Conservation (phyloP, 768 basidiomycete species). For the Suillus discolor region DNA sequence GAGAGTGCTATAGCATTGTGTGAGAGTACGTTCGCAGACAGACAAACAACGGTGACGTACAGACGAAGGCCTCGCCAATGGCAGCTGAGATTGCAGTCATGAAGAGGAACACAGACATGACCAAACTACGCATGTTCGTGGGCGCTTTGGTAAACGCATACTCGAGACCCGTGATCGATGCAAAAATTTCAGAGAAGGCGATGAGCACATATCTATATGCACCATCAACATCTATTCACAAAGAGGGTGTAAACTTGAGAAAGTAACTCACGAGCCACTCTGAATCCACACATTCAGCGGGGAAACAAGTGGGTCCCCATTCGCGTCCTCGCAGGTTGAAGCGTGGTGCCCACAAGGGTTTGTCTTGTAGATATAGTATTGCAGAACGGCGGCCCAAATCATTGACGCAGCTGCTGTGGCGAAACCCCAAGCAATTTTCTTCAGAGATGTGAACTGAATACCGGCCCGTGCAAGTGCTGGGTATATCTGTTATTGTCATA, state of each 20-base stretch:
- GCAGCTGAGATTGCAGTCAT: constrained; percentile 61
- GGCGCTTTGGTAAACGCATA: constrained; percentile 92
- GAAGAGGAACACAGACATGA: constrained; percentile 72
- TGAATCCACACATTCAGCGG: constrained; percentile 81
- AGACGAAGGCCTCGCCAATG: constrained; percentile 71
- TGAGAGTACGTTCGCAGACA: not conserved
- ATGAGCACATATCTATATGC: constrained; percentile 58
- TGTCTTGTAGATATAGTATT: constrained; percentile 75
- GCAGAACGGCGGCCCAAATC: constrained; percentile 72
- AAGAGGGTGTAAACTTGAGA: not conserved
- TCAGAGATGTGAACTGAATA: constrained; percentile 59
- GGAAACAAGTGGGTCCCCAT: constrained; percentile 57
- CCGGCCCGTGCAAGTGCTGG: constrained; percentile 54
- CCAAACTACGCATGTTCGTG: constrained; percentile 83
- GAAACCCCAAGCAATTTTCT: constrained; percentile 62
- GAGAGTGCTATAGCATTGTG: constrained; percentile 49
- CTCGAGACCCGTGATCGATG: constrained; percentile 81
- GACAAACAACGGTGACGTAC: constrained; percentile 41
- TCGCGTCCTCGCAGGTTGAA: constrained; percentile 48
- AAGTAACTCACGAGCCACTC: constrained; percentile 56
- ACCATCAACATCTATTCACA: not conserved
- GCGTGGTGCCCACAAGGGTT: constrained; percentile 52
- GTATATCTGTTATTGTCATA: constrained; percentile 45
- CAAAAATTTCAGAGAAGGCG: constrained; percentile 73
- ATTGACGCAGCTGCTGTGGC: constrained; percentile 56